Conservation (phyloP, 306 rosid species). For the Carpinus fangiana region DNA sequence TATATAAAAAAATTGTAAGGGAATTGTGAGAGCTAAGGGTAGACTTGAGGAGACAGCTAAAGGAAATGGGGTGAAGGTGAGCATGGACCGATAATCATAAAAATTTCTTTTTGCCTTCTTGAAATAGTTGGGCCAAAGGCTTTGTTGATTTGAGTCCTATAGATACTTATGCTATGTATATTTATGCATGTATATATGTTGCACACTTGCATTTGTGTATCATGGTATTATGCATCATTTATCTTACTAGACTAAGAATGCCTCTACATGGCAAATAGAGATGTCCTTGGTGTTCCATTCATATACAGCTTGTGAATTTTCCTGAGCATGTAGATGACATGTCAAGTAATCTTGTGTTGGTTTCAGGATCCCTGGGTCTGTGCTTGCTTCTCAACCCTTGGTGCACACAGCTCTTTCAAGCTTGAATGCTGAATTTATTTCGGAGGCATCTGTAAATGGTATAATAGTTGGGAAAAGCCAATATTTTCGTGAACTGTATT, state of each 20-base stretch:
- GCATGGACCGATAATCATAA: neutral
- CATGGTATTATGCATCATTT: neutral
- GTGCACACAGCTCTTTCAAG: conserved; percentile 91
- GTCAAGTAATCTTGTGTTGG: conserved; percentile 22
- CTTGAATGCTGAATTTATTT: conserved; percentile 83
- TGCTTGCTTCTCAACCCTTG: conserved; percentile 89
- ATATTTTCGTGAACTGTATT: conserved; percentile 3
- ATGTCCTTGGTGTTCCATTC: neutral
- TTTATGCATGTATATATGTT: neutral
- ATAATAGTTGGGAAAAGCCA: conserved; percentile 18
- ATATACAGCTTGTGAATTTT: neutral
- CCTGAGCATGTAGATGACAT: neutral
- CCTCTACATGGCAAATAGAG: neutral
- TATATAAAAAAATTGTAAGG: neutral
- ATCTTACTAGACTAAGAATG: neutral
- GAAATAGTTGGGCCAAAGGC: neutral
- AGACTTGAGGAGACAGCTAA: neutral
- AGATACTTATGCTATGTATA: neutral
- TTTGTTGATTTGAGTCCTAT: neutral
- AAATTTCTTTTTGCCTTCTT: neutral
- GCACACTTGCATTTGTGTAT: neutral
- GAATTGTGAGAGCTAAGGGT: neutral
- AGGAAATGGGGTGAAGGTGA: neutral
- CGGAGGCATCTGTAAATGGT: conserved; percentile 99
- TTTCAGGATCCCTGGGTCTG: conserved; percentile 88